Evolutionary conservation across 352 stramenopile genomes (phyloP).

Genomic region (Phytophthora palmivora): DNA sequence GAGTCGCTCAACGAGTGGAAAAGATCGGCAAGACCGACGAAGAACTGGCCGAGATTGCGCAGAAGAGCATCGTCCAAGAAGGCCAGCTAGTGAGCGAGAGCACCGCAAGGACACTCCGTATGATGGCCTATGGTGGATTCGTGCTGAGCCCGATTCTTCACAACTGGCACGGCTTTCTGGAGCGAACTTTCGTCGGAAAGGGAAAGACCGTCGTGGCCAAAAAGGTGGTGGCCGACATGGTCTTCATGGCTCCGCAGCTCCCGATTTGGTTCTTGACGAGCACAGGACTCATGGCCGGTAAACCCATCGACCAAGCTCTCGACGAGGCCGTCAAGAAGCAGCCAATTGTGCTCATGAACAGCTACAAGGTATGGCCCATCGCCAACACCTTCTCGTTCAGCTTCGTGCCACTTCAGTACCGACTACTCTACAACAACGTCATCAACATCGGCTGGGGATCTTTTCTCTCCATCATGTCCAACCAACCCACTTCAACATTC

Average conservation of each 20-base stretch:
- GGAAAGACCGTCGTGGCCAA: slow-evolving; percentile 29
- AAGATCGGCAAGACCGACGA: slow-evolving; percentile 23
- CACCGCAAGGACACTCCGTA: slow-evolving; percentile 38
- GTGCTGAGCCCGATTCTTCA: slow-evolving; percentile 88
- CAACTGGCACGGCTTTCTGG: slow-evolving; percentile 89
- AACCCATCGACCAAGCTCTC: slow-evolving; percentile 21
- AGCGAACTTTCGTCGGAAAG: slow-evolving; percentile 39
- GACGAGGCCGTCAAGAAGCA: slow-evolving; percentile 31
- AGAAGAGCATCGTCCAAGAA: slow-evolving; percentile 5
- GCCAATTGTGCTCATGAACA: slow-evolving; percentile 31
- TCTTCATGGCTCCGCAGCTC: slow-evolving; percentile 36
- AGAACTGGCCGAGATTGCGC: slow-evolving; percentile 10
- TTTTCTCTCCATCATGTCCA: slow-evolving; percentile 40
- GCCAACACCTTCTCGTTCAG: slow-evolving; percentile 46
- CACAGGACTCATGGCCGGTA: slow-evolving; percentile 35
- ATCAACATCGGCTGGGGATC: slow-evolving; percentile 41
- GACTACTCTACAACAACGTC: slow-evolving; percentile 37
- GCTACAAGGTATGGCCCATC: slow-evolving; percentile 44
- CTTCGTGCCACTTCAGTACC: slow-evolving; percentile 41
- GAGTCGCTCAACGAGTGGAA: slow-evolving; percentile 34
- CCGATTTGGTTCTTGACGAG: slow-evolving; percentile 43
- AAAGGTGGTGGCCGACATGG: slow-evolving; percentile 42
- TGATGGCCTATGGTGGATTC: slow-evolving; percentile 87
- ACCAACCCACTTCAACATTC: slow-evolving; percentile 13
- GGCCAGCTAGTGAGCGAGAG: slow-evolving; percentile 20